Percentiles rank a stretch among this genome's conserved stretches.
Conservation (phyloP, 305 asterid species). For the Nicotiana rustica region DNA sequence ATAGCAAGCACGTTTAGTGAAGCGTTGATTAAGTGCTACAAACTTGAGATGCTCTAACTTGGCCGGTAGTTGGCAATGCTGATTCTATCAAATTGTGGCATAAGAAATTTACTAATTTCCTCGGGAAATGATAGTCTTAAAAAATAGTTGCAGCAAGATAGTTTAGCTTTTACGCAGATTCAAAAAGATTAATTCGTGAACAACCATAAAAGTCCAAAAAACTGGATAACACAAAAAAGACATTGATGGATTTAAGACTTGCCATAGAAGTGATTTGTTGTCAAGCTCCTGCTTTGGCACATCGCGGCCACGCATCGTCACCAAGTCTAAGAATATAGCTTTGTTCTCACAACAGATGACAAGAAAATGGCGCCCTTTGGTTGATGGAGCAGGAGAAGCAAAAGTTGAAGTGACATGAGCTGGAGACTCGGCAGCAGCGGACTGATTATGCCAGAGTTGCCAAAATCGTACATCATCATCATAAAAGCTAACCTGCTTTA, state of each 20-base stretch:
- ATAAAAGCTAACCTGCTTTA: conserved; percentile 97
- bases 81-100: conserved; percentile 17
- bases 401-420: conserved; percentile 80
- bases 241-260: conserved; percentile 44
- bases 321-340: conserved; percentile 96
- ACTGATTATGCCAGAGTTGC: conserved; percentile 91
- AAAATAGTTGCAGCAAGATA: conserved; percentile 18
- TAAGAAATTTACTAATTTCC: neutral
- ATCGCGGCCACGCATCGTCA: conserved; percentile 99
- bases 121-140: conserved; percentile 20
- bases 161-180: conserved; percentile 11
- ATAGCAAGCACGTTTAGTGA: conserved; percentile 6
- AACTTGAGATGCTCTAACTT: conserved; percentile 22
- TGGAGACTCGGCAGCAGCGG: conserved; percentile 98
- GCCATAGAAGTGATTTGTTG: conserved; percentile 94
- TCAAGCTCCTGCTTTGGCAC: conserved; percentile 99
- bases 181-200: neutral
- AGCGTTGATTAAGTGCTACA: conserved; percentile 14
- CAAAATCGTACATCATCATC: conserved; percentile 97
- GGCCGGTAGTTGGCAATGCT: conserved; percentile 13
- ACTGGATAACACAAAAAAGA: conserved; percentile 23
- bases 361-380: conserved; percentile 98
- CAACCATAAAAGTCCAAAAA: conserved; percentile 17
- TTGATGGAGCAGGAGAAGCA: conserved; percentile 89
- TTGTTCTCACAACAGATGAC: conserved; percentile 98